phyloP scores from a whole-genome alignment of 192 early-diverging fungal genomes.

The Entomortierella chlamydospora region DNA sequence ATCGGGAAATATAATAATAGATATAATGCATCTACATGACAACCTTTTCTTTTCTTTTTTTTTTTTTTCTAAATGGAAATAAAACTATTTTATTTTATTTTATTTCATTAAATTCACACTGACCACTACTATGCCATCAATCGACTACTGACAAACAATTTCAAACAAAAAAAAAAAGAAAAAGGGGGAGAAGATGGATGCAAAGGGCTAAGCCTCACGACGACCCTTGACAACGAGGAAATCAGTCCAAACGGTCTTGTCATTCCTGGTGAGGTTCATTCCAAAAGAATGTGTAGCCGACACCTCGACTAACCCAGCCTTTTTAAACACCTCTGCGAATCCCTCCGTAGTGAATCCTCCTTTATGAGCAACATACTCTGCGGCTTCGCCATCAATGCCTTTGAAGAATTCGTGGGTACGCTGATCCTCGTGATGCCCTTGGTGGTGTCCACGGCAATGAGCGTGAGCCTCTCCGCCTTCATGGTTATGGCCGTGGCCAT shows the following conservation, averaged over 20 bases:
- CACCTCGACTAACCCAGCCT: constrained; percentile 41
- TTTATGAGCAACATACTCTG: constrained; percentile 33
- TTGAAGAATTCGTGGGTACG: constrained; percentile 1
- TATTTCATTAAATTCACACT: too few relatives aligned
- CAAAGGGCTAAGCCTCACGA: too few relatives aligned
- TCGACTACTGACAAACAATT: too few relatives aligned
- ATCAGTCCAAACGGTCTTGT: constrained; percentile 16
- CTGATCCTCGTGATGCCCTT: not conserved
- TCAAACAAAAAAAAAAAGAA: too few relatives aligned
- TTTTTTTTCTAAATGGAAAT: too few relatives aligned
- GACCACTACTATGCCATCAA: too few relatives aligned
- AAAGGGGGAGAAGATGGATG: too few relatives aligned
- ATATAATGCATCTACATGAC: too few relatives aligned
- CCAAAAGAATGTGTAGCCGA: constrained; percentile 3
- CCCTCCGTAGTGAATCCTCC: constrained; percentile 20
- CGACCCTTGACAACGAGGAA: constrained; percentile 40
- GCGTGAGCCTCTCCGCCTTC: constrained; percentile 3
- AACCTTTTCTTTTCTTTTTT: too few relatives aligned
- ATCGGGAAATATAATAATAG: too few relatives aligned
- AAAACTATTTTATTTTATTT: too few relatives aligned
- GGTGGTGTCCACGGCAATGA: constrained; percentile 5
- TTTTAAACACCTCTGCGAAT: constrained; percentile 7
- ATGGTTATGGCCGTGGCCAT: constrained; percentile 3
- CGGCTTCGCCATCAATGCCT: constrained; percentile 17
- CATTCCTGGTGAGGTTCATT: too few relatives aligned